Percentiles rank a stretch among this genome's conserved stretches.
These are phyloP conservation scores for Penicillium nordicum DNA, from an alignment of 2,329 filamentous ascomycete genomes.

Conservation along the genomic window DNA sequence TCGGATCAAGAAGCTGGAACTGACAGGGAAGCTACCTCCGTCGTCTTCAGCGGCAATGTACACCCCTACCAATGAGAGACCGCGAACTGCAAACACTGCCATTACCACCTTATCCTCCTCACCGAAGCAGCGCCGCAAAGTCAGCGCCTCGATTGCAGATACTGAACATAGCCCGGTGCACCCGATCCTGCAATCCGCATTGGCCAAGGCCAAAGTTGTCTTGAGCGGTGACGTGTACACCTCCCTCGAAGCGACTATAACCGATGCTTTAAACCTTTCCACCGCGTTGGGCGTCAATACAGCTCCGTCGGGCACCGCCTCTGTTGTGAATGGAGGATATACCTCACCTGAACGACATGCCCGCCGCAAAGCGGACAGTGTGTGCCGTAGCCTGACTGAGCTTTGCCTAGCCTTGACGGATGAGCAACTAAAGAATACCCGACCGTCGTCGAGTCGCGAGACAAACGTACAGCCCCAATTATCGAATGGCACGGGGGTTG, in stretches of 20 bases:
- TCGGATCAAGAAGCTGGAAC: slow-evolving; percentile 81
- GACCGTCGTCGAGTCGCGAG: slow-evolving; percentile 31
- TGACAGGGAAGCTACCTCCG: slow-evolving; percentile 81
- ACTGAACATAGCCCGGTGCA: slow-evolving; percentile 58
- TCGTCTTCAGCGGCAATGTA: slow-evolving; percentile 78
- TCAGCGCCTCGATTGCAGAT: slow-evolving; percentile 39
- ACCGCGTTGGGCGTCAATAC: slow-evolving; percentile 72
- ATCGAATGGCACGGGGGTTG: slow-evolving; percentile 25
- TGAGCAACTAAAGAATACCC: slow-evolving; percentile 39
- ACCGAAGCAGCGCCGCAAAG: slow-evolving; percentile 66
- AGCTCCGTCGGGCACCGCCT: slow-evolving; percentile 50
- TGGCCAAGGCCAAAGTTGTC: slow-evolving; percentile 71
- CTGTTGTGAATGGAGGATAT: slow-evolving; percentile 37
- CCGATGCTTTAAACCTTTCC: slow-evolving; percentile 75
- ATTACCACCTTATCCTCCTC: slow-evolving; percentile 88
- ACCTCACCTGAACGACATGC: slow-evolving; percentile 71
- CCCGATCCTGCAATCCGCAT: slow-evolving; percentile 73
- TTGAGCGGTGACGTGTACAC: slow-evolving; percentile 70
- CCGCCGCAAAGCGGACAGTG: slow-evolving; percentile 83
- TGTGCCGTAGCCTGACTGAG: slow-evolving; percentile 90
- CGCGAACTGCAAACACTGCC: slow-evolving; percentile 84
- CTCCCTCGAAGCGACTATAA: slow-evolving; percentile 74
- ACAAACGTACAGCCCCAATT: slow-evolving; percentile 19
- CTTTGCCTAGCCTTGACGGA: slow-evolving; percentile 80
- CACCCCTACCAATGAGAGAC: slow-evolving; percentile 71